Conservation (phyloP, 2,329 filamentous ascomycete genomes). For the Trichocomaceae sp. region DNA sequence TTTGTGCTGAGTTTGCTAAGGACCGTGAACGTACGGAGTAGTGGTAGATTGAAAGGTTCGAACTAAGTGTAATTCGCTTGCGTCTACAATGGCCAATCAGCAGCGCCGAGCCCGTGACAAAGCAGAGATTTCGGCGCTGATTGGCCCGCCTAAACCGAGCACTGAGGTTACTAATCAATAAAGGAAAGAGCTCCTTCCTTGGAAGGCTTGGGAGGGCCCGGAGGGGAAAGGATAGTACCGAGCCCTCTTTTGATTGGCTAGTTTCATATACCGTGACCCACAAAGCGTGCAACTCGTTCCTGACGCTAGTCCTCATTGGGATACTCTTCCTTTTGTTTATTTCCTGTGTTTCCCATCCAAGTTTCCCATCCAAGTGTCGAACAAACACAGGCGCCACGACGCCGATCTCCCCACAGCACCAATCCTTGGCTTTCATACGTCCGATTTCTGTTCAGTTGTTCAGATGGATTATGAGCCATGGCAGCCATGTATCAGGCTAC, state of each 20-base stretch:
- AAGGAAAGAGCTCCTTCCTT: constrained; percentile 1
- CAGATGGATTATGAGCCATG: too few species aligned
- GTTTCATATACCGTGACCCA: neutral
- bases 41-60: too few species aligned
- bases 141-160: neutral
- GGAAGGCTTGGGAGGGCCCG: neutral
- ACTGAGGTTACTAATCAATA: neutral
- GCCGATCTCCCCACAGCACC: constrained; percentile 10
- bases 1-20: too few species aligned
- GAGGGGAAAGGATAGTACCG: neutral
- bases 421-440: neutral
- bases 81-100: neutral
- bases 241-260: neutral
- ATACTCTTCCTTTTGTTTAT: neutral
- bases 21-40: too few species aligned
- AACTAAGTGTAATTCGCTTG: too few species aligned
- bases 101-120: neutral
- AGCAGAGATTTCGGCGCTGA: neutral
- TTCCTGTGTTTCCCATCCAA: neutral
- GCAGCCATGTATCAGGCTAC: too few species aligned
- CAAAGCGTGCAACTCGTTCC: constrained; percentile 7
- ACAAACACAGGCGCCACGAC: constrained; percentile 5
- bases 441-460: neutral
- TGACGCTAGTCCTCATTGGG: constrained; percentile 5
- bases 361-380: too few species aligned